Evolutionary conservation across 1,284 basidiomycete genomes (phyloP).

Genomic region (Ceratobasidium sp.): DNA sequence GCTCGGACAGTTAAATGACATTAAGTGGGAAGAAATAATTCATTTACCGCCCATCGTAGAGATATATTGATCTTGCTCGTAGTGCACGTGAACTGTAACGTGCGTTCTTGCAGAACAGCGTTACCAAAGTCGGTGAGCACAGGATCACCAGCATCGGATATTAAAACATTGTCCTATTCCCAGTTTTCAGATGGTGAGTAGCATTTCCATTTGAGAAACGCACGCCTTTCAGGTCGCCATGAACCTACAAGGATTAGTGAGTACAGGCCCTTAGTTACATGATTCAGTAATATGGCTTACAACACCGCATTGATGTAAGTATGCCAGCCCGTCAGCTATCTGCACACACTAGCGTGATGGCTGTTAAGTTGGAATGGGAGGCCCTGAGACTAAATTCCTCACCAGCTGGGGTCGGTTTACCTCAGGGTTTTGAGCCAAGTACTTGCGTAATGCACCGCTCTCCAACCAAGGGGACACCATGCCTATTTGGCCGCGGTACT

Average conservation of each 20-base stretch:
- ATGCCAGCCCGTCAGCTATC: slow-evolving; percentile 11
- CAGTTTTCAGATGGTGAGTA: not conserved
- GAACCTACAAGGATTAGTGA: not conserved
- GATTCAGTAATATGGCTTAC: not conserved
- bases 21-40: not conserved
- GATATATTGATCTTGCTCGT: not conserved
- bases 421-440: not conserved
- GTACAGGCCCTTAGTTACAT: too few relatives aligned
- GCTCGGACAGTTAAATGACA: not conserved
- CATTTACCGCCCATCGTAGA: slow-evolving; percentile 13
- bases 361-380: not conserved
- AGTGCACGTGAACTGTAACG: slow-evolving; percentile 18
- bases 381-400: not conserved
- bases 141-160: not conserved
- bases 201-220: not conserved
- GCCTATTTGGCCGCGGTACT: not conserved
- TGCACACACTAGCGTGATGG: not conserved
- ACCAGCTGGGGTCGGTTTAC: slow-evolving; percentile 7
- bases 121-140: slow-evolving; percentile 23
- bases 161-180: slow-evolving; percentile 14
- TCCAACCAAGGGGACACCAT: slow-evolving; percentile 8
- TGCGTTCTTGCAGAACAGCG: slow-evolving; percentile 8
- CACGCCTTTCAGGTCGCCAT: slow-evolving; percentile 29
- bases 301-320: slow-evolving; percentile 5
- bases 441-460: not conserved